phyloP scores from a whole-genome alignment of 257 asterid genomes.

The Oldenlandia corymbosa region DNA sequence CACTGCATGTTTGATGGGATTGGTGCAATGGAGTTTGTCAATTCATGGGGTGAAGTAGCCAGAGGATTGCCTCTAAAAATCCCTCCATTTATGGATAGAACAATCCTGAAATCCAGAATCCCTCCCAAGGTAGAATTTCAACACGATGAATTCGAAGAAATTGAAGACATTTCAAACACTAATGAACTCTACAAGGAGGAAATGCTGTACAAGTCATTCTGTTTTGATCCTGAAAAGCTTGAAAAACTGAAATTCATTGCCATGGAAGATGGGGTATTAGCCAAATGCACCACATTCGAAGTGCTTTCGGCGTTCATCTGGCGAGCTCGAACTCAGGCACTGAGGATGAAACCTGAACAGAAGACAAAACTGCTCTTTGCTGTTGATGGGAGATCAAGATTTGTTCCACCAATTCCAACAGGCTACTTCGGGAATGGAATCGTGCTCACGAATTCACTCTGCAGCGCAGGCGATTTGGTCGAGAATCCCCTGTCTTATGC shows the following conservation, averaged over 20 bases:
- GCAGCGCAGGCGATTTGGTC: constrained; percentile 51
- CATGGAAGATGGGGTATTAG: constrained; percentile 37
- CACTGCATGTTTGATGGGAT: constrained; percentile 92
- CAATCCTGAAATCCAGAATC: constrained; percentile 53
- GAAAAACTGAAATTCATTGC: constrained; percentile 45
- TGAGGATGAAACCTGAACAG: constrained; percentile 60
- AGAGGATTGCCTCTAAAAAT: constrained; percentile 45
- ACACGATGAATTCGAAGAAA: constrained; percentile 75
- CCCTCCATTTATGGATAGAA: constrained; percentile 75
- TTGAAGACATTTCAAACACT: constrained; percentile 57
- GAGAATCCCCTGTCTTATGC: constrained; percentile 48
- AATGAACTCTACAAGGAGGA: constrained; percentile 53
- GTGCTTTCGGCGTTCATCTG: constrained; percentile 79
- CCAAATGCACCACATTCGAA: constrained; percentile 75
- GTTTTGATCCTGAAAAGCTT: constrained; percentile 66
- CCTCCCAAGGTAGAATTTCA: constrained; percentile 61
- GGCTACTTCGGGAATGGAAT: constrained; percentile 82
- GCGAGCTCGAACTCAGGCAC: constrained; percentile 63
- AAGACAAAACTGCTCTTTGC: constrained; percentile 78
- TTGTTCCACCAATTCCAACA: constrained; percentile 63
- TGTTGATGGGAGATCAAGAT: constrained; percentile 71
- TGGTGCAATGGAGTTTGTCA: constrained; percentile 87
- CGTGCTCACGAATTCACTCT: constrained; percentile 60
- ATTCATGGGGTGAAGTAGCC: constrained; percentile 76
- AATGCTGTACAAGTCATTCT: constrained; percentile 61